Percentiles rank a stretch among this genome's conserved stretches.
Conservation (phyloP, 2,329 filamentous ascomycete species). For the Beauveria rudraprayagi region DNA sequence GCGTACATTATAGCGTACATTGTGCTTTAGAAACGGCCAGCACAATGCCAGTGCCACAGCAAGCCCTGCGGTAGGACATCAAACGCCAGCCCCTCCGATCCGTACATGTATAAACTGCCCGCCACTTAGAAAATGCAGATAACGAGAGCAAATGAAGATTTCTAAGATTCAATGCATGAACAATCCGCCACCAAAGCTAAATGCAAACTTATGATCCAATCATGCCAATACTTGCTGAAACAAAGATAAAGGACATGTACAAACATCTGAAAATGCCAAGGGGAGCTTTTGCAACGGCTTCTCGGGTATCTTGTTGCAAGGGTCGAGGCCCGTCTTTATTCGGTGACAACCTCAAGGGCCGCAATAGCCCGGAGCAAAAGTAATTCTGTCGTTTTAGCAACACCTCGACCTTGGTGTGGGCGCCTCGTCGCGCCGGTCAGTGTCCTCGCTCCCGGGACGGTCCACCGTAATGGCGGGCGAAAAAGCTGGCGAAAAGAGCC, state of each 20-base stretch:
- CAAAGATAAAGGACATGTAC: not conserved
- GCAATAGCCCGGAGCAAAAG: not conserved
- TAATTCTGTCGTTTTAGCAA: slow-evolving; percentile 14
- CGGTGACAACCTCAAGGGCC: no score
- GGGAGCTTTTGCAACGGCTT: not conserved
- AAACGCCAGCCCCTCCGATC: not conserved
- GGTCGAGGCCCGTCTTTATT: no score
- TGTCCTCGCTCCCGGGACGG: slow-evolving; percentile 26
- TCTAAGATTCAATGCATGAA: not conserved
- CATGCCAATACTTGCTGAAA: not conserved
- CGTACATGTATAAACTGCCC: not conserved
- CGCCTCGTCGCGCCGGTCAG: slow-evolving; percentile 12
- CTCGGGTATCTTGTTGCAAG: not conserved
- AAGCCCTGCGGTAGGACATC: not conserved
- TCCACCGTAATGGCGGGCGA: slow-evolving; percentile 44
- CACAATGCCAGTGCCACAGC: no score
- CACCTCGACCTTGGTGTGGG: slow-evolving; percentile 19
- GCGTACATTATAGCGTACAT: no score
- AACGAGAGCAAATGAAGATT: not conserved
- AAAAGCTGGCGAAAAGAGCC: slow-evolving; percentile 49
- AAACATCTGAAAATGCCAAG: not conserved
- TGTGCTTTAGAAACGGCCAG: no score
- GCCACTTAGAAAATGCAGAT: not conserved
- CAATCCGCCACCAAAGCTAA: not conserved
- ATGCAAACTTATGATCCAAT: not conserved